phyloP scores from a whole-genome alignment of 805 yeast genomes.

The Suhomyces sp. region DNA sequence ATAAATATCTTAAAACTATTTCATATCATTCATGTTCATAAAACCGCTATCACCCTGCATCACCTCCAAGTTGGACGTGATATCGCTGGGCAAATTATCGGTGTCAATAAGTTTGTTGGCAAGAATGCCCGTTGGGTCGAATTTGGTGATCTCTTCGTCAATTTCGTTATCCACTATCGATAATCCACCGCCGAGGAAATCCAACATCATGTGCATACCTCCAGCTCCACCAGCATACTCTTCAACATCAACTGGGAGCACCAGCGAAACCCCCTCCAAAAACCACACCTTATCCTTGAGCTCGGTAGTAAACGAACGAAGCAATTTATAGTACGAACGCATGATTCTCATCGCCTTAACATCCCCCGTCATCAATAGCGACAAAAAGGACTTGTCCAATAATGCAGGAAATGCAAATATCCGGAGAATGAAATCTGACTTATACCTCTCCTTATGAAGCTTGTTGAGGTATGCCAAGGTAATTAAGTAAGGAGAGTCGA shows the following conservation, averaged over 20 bases:
- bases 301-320: constrained; percentile 79
- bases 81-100: constrained; percentile 56
- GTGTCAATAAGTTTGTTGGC: constrained; percentile 52
- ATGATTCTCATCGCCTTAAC: constrained; percentile 85
- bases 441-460: constrained; percentile 75
- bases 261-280: constrained; percentile 85
- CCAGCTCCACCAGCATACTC: constrained; percentile 85
- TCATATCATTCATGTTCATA: constrained; percentile 30
- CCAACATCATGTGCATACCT: constrained; percentile 90
- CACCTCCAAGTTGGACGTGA: constrained; percentile 49
- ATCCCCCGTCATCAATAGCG: constrained; percentile 80
- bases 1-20: constrained; percentile 1
- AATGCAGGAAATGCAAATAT: constrained; percentile 93
- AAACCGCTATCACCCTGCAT: constrained; percentile 49
- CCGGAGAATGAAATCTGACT: constrained; percentile 81
- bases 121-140: constrained; percentile 45
- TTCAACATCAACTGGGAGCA: constrained; percentile 88
- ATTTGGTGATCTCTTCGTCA: constrained; percentile 39
- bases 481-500: constrained; percentile 81
- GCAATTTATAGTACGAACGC: constrained; percentile 80
- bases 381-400: constrained; percentile 75
- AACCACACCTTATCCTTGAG: constrained; percentile 93
- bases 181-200: constrained; percentile 72
- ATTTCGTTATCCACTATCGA: constrained; percentile 38
- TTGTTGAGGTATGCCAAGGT: constrained; percentile 85